Conservation (phyloP, 768 basidiomycete species). For the Punctularia strigosozonata region DNA sequence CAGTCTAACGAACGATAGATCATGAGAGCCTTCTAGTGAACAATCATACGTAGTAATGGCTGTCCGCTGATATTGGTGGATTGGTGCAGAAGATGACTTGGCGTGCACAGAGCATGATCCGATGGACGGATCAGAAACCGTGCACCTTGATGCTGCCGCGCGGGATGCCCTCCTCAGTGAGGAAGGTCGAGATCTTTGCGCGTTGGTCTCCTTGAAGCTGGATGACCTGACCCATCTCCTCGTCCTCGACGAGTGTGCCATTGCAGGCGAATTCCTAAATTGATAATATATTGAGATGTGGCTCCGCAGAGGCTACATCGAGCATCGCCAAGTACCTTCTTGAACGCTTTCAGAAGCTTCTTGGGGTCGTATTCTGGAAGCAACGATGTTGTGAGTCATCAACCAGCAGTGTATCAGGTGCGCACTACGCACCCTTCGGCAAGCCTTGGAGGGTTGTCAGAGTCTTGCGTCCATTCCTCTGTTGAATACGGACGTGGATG, state of each 20-base stretch:
- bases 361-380: constrained; percentile 84
- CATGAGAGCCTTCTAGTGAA: too few species aligned
- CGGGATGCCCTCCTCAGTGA: constrained; percentile 71
- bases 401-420: constrained; percentile 6
- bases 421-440: constrained; percentile 56
- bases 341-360: constrained; percentile 98
- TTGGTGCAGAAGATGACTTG: too few species aligned
- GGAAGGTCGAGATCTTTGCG: constrained; percentile 79
- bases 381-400: constrained; percentile 1
- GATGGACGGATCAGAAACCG: constrained; percentile 52
- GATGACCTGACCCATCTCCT: constrained; percentile 92
- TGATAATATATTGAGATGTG: neutral
- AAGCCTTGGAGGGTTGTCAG: constrained; percentile 95
- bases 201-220: constrained; percentile 99
- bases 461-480: constrained; percentile 98
- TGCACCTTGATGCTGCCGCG: constrained; percentile 76
- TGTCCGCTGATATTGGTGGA: too few species aligned
- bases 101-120: constrained; percentile 6
- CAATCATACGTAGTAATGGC: too few species aligned
- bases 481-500: constrained; percentile 96
- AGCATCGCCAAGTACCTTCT: constrained; percentile 56
- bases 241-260: constrained; percentile 91
- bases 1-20: constrained; percentile 5
- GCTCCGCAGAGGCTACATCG: too few species aligned
- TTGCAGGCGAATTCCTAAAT: constrained; percentile 94